Evolutionary conservation across 129 eudicot genomes (phyloP).

Genomic region (Smallanthus sonchifolius): DNA sequence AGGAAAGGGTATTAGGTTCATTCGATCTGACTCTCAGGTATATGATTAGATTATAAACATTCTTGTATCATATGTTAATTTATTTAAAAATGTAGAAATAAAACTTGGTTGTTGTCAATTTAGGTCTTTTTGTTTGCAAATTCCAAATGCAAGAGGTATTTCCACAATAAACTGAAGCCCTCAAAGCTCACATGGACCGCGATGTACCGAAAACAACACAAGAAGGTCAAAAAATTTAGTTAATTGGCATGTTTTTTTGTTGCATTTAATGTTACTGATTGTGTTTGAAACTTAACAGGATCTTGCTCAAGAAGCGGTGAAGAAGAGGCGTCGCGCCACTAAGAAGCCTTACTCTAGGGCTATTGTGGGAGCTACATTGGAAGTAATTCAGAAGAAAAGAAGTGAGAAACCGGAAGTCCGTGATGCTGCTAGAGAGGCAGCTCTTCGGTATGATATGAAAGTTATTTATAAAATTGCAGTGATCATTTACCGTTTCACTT

Average conservation of each 20-base stretch:
- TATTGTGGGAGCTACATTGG: conserved; percentile 62
- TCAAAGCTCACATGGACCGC: conserved; percentile 67
- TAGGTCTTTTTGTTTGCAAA: conserved; percentile 61
- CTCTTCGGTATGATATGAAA: conserved; percentile 36
- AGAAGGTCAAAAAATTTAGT: conserved; percentile 33
- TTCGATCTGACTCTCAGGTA: conserved; percentile 39
- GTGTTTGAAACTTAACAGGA: conserved; percentile 24
- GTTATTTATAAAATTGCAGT: background rate
- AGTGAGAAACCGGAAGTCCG: conserved; percentile 58
- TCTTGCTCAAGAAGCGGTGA: conserved; percentile 50
- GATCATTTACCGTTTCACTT: background rate
- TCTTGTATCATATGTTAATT: background rate
- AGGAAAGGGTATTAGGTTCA: conserved; percentile 34
- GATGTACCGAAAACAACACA: conserved; percentile 61
- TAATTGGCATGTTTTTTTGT: background rate
- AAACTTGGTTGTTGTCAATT: background rate
- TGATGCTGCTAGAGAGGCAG: conserved; percentile 67
- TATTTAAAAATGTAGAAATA: background rate
- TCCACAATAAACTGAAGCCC: conserved; percentile 53
- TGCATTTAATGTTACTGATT: background rate
- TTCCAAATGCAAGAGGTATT: conserved; percentile 64
- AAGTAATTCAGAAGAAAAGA: conserved; percentile 64
- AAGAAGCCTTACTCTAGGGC: conserved; percentile 64
- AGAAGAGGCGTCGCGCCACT: conserved; percentile 57
- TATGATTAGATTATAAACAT: background rate